Base-by-base conservation (phyloP, 1,284 basidiomycete species). In the Tilletia walkeri region DNA sequence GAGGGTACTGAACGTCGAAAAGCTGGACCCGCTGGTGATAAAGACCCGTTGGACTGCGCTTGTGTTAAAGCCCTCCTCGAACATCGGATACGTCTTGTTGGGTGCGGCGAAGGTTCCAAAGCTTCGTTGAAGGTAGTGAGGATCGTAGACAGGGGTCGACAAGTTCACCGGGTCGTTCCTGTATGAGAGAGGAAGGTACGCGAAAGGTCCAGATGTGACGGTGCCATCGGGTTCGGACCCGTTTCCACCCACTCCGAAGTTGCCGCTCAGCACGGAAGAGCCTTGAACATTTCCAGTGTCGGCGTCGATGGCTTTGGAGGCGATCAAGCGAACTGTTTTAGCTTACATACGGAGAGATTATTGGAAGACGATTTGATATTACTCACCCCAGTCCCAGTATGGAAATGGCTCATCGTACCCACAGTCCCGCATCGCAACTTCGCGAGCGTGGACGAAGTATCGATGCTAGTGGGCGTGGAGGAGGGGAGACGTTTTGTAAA, bases 311-410 rank as follows among this genome's bases (percentile, higher is more conserved):
- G 24, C 56, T 61, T 20, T n/a, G 30, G 34, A 53, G 30, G 24
- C 24, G 24, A 30, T 30, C 24, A n/a, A 18, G 50, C 50, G 30
- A n/a, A 18, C 1, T 4, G 50, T 1, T 18, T 53, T 24, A 18
- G 10, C 50, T 14, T 30, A 2, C 4, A 7, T 53, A 6, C 50
- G 18, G n/a, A n/a, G 18, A 6, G 50, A 14, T 1, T 14, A 5
- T 34, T 34, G 30, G 34, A 61, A 36, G 56, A 20, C 38, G 56
- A 61, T 4, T 34, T 20, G 38, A 34, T 24, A 36, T 5, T 34
- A 61, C 56, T n/a, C 30, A 61, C 56, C 34, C 56, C 56, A 61
- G 34, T 61, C 56, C 56, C 56, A 61, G 56, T 61, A 61, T 3
- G 56, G 56, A 16, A 36, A 14, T 5, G 56, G 56, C 56, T 24